A percentile compares a stretch with the other conserved stretches of the same genome.
Evolutionary conservation across 179 eudicot genomes (phyloP).

Genomic region (Corrigiola litoralis): DNA sequence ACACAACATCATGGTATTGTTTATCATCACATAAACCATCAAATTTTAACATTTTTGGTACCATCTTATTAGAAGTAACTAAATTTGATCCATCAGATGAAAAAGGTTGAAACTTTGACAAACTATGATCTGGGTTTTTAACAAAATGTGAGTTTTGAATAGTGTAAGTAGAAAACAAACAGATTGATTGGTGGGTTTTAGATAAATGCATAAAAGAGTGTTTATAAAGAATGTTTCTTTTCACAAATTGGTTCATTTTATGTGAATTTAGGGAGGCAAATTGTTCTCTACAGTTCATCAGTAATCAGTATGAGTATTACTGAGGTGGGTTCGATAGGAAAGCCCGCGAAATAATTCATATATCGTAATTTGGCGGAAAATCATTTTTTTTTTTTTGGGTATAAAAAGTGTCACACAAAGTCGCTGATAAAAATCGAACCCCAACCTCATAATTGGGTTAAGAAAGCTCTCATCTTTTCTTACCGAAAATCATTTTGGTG

Average conservation of each 20-base stretch:
- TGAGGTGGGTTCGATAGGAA: too few relatives aligned
- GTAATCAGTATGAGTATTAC: too few relatives aligned
- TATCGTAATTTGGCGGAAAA: too few relatives aligned
- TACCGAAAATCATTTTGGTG: too few relatives aligned
- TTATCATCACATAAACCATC: neutral
- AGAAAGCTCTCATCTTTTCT: too few relatives aligned
- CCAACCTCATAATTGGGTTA: too few relatives aligned
- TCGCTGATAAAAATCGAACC: too few relatives aligned
- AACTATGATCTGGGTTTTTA: constrained; percentile 14
- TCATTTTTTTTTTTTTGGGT: too few relatives aligned
- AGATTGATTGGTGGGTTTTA: constrained; percentile 10
- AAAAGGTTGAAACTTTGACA: constrained; percentile 3
- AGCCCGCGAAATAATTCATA: too few relatives aligned
- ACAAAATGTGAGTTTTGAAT: constrained; percentile 15
- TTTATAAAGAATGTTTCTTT: constrained; percentile 5
- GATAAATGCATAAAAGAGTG: constrained; percentile 6
- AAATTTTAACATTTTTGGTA: neutral
- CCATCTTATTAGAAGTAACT: constrained; percentile 27
- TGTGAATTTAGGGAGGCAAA: too few relatives aligned
- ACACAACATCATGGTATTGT: constrained; percentile 20
- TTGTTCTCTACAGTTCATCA: too few relatives aligned
- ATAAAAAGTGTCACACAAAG: too few relatives aligned
- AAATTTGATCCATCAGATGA: constrained; percentile 17
- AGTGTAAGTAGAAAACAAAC: constrained; percentile 21
- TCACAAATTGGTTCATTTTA: constrained; percentile 10